Percentiles rank a stretch among this genome's conserved stretches.
phyloP scores from a whole-genome alignment of 495 filamentous ascomycete genomes.

The Xylaria flabelliformis region DNA sequence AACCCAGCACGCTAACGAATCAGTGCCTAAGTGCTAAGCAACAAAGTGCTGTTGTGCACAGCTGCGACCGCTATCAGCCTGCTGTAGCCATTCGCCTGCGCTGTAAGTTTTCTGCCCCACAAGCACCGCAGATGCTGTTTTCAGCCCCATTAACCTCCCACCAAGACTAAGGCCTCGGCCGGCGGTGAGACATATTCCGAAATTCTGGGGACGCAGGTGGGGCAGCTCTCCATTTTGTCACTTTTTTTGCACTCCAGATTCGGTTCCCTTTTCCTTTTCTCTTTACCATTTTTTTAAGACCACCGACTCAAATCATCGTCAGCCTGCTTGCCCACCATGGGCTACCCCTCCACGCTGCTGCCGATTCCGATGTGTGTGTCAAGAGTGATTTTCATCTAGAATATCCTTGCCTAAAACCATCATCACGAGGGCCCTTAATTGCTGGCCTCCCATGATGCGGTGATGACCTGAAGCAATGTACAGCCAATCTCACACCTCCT shows the following conservation, averaged over 20 bases:
- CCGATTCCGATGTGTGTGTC: constrained; percentile 89
- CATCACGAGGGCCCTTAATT: constrained; percentile 87
- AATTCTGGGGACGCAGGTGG: constrained; percentile 26
- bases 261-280: constrained; percentile 43
- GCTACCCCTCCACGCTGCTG: constrained; percentile 68
- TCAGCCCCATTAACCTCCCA: constrained; percentile 1
- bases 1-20: constrained; percentile 19
- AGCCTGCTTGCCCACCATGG: constrained; percentile 55
- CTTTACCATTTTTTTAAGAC: constrained; percentile 64
- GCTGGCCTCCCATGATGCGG: constrained; percentile 88
- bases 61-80: background rate
- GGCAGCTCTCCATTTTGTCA: background rate
- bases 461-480: constrained; percentile 90
- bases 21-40: constrained; percentile 2
- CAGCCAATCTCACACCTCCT: constrained; percentile 31
- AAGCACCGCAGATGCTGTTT: constrained; percentile 4
- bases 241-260: constrained; percentile 23
- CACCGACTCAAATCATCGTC: constrained; percentile 95
- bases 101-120: background rate
- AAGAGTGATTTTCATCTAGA: constrained; percentile 62
- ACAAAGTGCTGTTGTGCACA: background rate
- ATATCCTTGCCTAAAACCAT: constrained; percentile 98
- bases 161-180: constrained; percentile 12
- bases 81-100: background rate
- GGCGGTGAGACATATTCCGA: constrained; percentile 32